phyloP scores from a whole-genome alignment of 768 basidiomycete species.

The Ramaria sp. region DNA sequence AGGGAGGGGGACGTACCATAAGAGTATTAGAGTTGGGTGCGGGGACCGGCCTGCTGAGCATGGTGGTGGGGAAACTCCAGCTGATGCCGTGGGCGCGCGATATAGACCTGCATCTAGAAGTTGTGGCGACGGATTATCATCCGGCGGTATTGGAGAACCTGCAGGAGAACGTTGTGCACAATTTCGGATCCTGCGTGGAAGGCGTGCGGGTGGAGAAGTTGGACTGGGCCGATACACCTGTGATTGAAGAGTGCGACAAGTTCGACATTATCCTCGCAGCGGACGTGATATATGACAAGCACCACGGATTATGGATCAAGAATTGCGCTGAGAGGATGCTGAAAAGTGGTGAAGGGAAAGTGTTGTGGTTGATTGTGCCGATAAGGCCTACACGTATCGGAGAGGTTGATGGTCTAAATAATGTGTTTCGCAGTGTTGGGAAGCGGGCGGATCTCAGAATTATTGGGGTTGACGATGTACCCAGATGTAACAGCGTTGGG shows the following conservation, averaged over 20 bases:
- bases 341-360: constrained; percentile 22
- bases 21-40: constrained; percentile 74
- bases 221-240: constrained; percentile 51
- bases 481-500: constrained; percentile 43
- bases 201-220: constrained; percentile 37
- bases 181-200: constrained; percentile 23
- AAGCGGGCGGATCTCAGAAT: constrained; percentile 30
- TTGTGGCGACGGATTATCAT: constrained; percentile 74
- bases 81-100: constrained; percentile 1
- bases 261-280: constrained; percentile 72
- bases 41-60: constrained; percentile 76
- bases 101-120: constrained; percentile 16
- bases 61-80: constrained; percentile 45
- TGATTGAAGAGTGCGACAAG: constrained; percentile 21
- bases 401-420: constrained; percentile 44
- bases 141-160: constrained; percentile 66
- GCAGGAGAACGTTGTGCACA: constrained; percentile 42
- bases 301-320: constrained; percentile 61
- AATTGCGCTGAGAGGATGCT: constrained; percentile 46
- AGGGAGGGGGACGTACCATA: constrained; percentile 14
- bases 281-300: constrained; percentile 66
- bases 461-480: constrained; percentile 34
- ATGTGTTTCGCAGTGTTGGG: constrained; percentile 29
- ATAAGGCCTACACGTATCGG: constrained; percentile 52
- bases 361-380: constrained; percentile 69